These are phyloP conservation scores for Colletotrichum orchidophilum DNA, from an alignment of 2,329 filamentous ascomycete genomes.

Conservation along the genomic window DNA sequence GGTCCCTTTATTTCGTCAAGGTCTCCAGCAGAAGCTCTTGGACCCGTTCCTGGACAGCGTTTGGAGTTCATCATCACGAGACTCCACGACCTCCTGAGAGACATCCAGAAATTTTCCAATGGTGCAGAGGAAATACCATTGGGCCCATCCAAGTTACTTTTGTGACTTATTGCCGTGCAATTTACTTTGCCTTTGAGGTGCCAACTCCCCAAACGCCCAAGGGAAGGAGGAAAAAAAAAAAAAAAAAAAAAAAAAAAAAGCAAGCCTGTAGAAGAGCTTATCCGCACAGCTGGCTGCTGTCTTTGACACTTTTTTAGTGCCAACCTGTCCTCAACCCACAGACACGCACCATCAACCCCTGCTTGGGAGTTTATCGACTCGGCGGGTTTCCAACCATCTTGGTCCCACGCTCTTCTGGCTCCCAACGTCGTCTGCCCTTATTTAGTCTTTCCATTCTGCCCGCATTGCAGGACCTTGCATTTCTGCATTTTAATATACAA, in stretches of 20 bases:
- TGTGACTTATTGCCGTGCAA: neutral
- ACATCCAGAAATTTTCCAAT: neutral
- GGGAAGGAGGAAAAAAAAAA: too few species aligned
- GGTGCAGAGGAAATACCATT: neutral
- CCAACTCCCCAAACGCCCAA: neutral
- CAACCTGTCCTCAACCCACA: conserved; percentile 41
- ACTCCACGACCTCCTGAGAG: neutral
- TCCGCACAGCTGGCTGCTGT: neutral
- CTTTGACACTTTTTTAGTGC: conserved; percentile 33
- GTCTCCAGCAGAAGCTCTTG: conserved; percentile 11
- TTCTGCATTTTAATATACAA: conserved; percentile 27
- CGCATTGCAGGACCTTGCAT: conserved; percentile 26
- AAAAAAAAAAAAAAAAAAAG: too few species aligned
- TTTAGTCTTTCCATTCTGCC: conserved; percentile 21
- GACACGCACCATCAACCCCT: conserved; percentile 27
- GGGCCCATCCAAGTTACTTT: too few species aligned
- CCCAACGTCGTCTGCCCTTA: conserved; percentile 19
- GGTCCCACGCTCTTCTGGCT: conserved; percentile 24
- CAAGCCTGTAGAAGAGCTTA: conserved; percentile 4
- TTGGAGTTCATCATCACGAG: conserved; percentile 15
- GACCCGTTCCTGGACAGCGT: conserved; percentile 2
- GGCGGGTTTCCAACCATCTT: conserved; percentile 30
- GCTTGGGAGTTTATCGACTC: conserved; percentile 22
- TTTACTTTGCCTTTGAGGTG: neutral
- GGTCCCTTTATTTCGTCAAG: conserved; percentile 21